Conservation (phyloP, 352 stramenopile genomes). For the Detonula confervacea region DNA sequence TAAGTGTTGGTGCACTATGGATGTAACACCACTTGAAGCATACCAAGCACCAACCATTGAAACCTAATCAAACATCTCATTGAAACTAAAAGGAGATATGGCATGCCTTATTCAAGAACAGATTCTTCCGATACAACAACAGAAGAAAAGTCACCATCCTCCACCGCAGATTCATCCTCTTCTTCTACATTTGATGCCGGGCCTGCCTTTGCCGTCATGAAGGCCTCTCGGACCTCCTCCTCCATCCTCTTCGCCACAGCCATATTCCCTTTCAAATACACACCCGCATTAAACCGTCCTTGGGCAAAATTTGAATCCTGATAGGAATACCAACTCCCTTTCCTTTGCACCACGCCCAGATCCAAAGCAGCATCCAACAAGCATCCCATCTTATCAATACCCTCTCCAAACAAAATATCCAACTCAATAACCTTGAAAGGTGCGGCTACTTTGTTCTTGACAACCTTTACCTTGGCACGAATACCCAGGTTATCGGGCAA, state of each 20-base stretch:
- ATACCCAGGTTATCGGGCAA: conserved; percentile 92
- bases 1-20: too few species aligned
- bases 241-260: conserved; percentile 71
- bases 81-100: too few species aligned
- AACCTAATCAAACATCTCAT: too few species aligned
- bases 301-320: conserved; percentile 83
- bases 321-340: conserved; percentile 82
- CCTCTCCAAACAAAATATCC: conserved; percentile 97
- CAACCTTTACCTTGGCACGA: conserved; percentile 97
- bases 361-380: conserved; percentile 87
- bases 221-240: conserved; percentile 60
- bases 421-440: conserved; percentile 95
- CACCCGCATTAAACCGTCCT: conserved; percentile 77
- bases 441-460: conserved; percentile 98
- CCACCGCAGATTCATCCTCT: conserved; percentile 12
- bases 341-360: conserved; percentile 79
- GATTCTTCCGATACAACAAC: conserved; percentile 31
- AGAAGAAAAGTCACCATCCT: too few species aligned
- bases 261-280: conserved; percentile 75
- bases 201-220: conserved; percentile 34
- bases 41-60: too few species aligned
- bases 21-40: too few species aligned
- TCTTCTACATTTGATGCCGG: neutral
- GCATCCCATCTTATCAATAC: conserved; percentile 90
- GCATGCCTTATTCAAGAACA: conserved; percentile 47